Percentiles rank a stretch among this genome's conserved stretches.
Conservation (phyloP, 805 yeast genomes). For the Peterozyma toletana region DNA sequence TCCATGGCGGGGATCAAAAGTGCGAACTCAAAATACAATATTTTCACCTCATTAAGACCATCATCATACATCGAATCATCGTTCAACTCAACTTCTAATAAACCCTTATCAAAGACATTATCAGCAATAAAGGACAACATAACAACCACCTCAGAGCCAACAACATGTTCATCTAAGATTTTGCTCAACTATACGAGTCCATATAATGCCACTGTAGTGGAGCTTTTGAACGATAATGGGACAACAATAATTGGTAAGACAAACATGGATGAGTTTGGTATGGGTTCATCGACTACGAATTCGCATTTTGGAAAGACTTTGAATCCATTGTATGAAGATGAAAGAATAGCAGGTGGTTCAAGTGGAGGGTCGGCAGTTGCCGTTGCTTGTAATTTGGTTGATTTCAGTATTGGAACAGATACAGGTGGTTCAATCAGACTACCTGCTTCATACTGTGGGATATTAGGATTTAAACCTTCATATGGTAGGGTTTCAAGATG, state of each 20-base stretch:
- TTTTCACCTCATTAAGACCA: conserved; percentile 33
- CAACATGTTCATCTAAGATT: conserved; percentile 75
- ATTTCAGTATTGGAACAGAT: conserved; percentile 85
- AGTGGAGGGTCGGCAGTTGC: conserved; percentile 97
- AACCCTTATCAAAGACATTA: conserved; percentile 22
- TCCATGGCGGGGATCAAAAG: background rate
- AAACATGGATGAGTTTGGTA: conserved; percentile 95
- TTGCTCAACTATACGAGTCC: conserved; percentile 63
- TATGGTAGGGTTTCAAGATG: conserved; percentile 88
- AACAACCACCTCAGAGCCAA: conserved; percentile 53
- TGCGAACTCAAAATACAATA: conserved; percentile 20
- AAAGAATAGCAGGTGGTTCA: conserved; percentile 74
- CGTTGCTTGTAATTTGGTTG: conserved; percentile 64
- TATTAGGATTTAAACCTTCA: conserved; percentile 86
- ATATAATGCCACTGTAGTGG: conserved; percentile 69
- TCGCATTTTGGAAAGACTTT: conserved; percentile 49
- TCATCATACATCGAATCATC: background rate
- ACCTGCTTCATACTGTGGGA: conserved; percentile 85
- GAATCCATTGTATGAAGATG: conserved; percentile 36
- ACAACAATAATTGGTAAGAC: conserved; percentile 66
- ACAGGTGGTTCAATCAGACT: conserved; percentile 95
- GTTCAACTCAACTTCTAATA: background rate
- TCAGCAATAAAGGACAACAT: conserved; percentile 77
- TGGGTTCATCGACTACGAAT: conserved; percentile 74
- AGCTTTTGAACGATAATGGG: conserved; percentile 45